Percentiles rank a stretch among this genome's conserved stretches.
These are phyloP conservation scores for Rehmannia glutinosa DNA, from an alignment of 257 asterid species.

Conservation along the genomic window DNA sequence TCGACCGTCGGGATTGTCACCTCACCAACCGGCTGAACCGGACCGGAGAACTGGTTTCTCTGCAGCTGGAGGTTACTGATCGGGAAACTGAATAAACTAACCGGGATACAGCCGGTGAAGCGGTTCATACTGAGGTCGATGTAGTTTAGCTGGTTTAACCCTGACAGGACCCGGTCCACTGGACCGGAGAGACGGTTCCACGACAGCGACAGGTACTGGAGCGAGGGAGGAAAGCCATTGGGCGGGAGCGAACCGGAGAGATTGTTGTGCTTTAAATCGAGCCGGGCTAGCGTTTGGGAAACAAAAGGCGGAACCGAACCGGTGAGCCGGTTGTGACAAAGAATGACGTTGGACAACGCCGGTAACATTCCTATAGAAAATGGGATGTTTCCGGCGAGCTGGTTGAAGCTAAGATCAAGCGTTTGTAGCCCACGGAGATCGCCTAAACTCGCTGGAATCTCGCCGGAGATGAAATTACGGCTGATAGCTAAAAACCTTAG, in stretches of 20 bases:
- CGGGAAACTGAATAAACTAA: slow-evolving; percentile 48
- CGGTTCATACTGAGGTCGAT: slow-evolving; percentile 77
- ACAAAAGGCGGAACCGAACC: slow-evolving; percentile 64
- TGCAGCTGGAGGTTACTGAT: slow-evolving; percentile 70
- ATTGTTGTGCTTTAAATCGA: slow-evolving; percentile 63
- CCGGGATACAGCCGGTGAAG: slow-evolving; percentile 65
- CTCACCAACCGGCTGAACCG: slow-evolving; percentile 48
- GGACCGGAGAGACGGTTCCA: slow-evolving; percentile 68
- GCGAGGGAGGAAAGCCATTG: slow-evolving; percentile 47
- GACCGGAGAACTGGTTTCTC: slow-evolving; percentile 66
- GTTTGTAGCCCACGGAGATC: slow-evolving; percentile 53
- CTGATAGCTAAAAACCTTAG: slow-evolving; percentile 73
- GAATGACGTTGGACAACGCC: slow-evolving; percentile 60
- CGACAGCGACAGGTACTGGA: slow-evolving; percentile 61
- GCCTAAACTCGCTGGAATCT: slow-evolving; percentile 61
- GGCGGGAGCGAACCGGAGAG: slow-evolving; percentile 60
- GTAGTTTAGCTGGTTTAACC: slow-evolving; percentile 45
- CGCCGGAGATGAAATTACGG: slow-evolving; percentile 73
- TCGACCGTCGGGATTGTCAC: slow-evolving; percentile 67
- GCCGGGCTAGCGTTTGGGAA: slow-evolving; percentile 56
- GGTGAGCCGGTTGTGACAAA: slow-evolving; percentile 60
- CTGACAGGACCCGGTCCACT: slow-evolving; percentile 41
- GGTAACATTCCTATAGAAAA: slow-evolving; percentile 57
- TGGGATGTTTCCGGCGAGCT: slow-evolving; percentile 59
- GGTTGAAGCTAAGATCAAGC: slow-evolving; percentile 82